These are phyloP conservation scores for Huntiella savannae DNA, from an alignment of 2,329 filamentous ascomycete species.

Conservation along the genomic window DNA sequence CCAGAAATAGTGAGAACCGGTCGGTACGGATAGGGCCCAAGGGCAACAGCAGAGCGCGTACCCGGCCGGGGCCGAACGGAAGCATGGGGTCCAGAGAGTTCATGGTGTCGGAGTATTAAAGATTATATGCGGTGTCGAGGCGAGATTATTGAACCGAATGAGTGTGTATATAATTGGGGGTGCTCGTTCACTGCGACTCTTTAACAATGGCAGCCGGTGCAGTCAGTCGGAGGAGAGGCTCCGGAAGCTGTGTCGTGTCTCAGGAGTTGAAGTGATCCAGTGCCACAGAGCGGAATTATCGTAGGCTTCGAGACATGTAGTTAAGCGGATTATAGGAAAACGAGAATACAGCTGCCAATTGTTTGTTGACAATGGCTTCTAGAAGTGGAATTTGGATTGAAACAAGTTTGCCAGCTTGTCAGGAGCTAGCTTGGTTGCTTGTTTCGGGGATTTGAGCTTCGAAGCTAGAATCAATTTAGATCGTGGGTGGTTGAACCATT, in stretches of 20 bases:
- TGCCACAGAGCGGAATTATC: background rate
- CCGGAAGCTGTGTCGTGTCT: background rate
- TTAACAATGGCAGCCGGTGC: too few species aligned
- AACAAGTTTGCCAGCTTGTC: conserved; percentile 3
- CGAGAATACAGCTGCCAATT: too few species aligned
- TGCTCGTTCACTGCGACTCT: too few species aligned
- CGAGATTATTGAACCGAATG: too few species aligned
- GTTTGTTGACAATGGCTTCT: too few species aligned
- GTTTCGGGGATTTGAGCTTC: too few species aligned
- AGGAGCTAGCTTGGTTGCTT: background rate
- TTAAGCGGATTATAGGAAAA: background rate
- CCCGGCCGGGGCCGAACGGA: conserved; percentile 76
- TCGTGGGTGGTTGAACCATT: too few species aligned
- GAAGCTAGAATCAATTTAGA: too few species aligned
- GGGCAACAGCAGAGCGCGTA: conserved; percentile 73
- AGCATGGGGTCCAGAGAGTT: conserved; percentile 64
- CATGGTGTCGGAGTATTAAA: conserved; percentile 41
- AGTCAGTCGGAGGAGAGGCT: too few species aligned
- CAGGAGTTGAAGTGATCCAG: background rate
- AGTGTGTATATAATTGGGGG: too few species aligned
- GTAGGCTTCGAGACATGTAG: background rate
- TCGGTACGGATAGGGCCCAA: conserved; percentile 69
- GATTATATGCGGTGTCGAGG: too few species aligned
- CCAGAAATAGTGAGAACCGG: conserved; percentile 60
- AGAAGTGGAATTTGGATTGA: background rate